These are phyloP conservation scores for Penicillium subrubescens DNA, from an alignment of 495 filamentous ascomycete species.

Conservation along the genomic window DNA sequence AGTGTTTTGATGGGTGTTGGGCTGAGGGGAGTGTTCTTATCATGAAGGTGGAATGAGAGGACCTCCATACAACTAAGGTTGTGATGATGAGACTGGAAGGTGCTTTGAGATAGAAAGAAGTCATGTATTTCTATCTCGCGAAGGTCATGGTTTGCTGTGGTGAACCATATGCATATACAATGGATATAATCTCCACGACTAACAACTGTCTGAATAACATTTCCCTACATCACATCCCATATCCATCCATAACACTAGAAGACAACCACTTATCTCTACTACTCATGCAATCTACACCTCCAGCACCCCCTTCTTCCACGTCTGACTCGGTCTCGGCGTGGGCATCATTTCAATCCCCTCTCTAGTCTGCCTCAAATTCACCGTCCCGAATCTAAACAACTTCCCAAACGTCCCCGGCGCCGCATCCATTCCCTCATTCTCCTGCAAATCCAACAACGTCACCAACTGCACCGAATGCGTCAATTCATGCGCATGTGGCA, in stretches of 20 bases:
- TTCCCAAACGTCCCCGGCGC: not conserved
- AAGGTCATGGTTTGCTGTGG: no score
- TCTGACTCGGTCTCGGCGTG: not conserved
- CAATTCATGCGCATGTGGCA: not conserved
- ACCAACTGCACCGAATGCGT: not conserved
- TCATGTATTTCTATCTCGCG: no score
- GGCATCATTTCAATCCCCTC: not conserved
- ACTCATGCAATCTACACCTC: not conserved
- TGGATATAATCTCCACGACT: not conserved
- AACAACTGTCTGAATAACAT: not conserved
- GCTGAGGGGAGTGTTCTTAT: not conserved
- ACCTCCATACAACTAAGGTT: not conserved
- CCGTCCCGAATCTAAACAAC: not conserved
- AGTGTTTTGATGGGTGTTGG: not conserved
- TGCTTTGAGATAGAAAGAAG: not conserved
- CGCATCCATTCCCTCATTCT: not conserved
- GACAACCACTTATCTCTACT: no score
- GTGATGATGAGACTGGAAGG: not conserved
- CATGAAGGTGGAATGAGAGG: not conserved
- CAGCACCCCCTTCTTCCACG: not conserved
- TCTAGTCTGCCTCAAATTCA: not conserved
- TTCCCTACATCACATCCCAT: not conserved
- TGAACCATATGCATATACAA: no score
- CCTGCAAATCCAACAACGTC: not conserved
- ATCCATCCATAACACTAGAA: not conserved